Base-by-base conservation (phyloP, 345 rosid genomes). In the Mangifera indica region DNA sequence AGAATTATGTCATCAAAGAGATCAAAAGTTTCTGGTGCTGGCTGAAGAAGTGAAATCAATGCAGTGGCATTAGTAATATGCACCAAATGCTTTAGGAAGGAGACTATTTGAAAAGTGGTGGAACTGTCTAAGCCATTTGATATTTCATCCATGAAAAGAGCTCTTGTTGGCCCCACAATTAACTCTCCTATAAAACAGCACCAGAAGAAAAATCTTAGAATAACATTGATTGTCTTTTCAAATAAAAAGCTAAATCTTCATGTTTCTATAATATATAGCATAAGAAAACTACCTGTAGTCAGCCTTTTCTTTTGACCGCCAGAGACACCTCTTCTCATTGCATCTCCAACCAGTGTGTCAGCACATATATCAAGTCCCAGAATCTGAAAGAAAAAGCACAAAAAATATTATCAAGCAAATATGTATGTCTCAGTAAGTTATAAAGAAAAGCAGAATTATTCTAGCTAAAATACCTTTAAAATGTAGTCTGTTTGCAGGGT, bases 81-180 rank as follows among this genome's bases (percentile, higher is more conserved):
- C 13, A 76, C 85, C 51, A 85, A 70, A 55, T 85, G 87, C 67
- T 80, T 77, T 57, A 83, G 59, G 67, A 81, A 86, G 45, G 78
- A 75, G 69, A 86, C 81, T 12, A 86, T 83, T 37, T 81, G 89
- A 49, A 70, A 81, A 1, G 89, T 74, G 10, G 87, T 79, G 55
- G 85, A 83, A 75, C 84, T 83, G 75, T 86, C 89, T 46, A 83
- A 72, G 55, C 87, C 87, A 13, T 78, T 86, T 21, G 89, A 86
- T 56, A 83, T 86, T 69, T 83, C 89, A 72, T 86, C 89, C 87
- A 86, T 86, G 63, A 86, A 81, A 6, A 86, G 60, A 42, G 81
- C 75, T 55, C 80, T 80, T n/a, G 81, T 71, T 13, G 89, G 89
- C 10, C 89, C 84, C 12, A 83, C 87, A 10, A 80, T 81, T 79